Percentiles rank a stretch among this genome's conserved stretches.
Evolutionary conservation across 2,329 filamentous ascomycete genomes (phyloP).

Genomic region (Leptographium radiaticola): DNA sequence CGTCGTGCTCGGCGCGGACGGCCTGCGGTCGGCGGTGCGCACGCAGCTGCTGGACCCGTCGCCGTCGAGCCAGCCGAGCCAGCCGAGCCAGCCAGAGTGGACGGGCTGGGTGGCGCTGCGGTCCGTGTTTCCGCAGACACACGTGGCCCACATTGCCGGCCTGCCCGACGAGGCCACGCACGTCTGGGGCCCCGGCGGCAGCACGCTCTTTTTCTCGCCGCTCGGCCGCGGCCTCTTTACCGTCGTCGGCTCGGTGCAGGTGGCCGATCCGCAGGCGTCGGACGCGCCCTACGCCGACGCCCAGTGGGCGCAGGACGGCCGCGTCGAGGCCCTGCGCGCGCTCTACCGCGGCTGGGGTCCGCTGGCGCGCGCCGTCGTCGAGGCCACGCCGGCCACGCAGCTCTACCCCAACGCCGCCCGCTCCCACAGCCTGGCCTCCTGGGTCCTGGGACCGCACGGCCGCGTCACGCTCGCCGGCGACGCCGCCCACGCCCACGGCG

Average conservation of each 20-base stretch:
- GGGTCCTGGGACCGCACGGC: conserved; percentile 24
- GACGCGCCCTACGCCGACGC: conserved; percentile 18
- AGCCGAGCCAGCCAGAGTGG: conserved; percentile 21
- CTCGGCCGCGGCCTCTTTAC: conserved; percentile 28
- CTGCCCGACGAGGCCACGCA: conserved; percentile 17
- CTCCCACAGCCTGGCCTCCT: conserved; percentile 22
- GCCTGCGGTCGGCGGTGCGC: conserved; percentile 34
- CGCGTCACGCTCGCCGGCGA: conserved; percentile 25
- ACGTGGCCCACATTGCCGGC: background rate
- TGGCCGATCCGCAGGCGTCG: conserved; percentile 19
- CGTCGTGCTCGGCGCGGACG: conserved; percentile 38
- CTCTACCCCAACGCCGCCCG: conserved; percentile 30
- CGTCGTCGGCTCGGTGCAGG: conserved; percentile 27
- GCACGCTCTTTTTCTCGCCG: conserved; percentile 29
- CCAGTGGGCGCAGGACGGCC: conserved; percentile 25
- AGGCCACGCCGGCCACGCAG: conserved; percentile 25
- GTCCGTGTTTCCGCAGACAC: conserved; percentile 28
- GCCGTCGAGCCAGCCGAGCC: too few species aligned
- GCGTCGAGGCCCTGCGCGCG: conserved; percentile 22
- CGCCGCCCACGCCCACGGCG: conserved; percentile 27
- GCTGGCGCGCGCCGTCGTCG: conserved; percentile 23
- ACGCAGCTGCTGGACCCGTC: conserved; percentile 32
- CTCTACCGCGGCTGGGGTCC: conserved; percentile 30
- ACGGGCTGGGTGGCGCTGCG: conserved; percentile 31
- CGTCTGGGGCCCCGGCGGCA: conserved; percentile 25